phyloP scores from a whole-genome alignment of 2,329 filamentous ascomycete species.

The Hypoxylon sp. region DNA sequence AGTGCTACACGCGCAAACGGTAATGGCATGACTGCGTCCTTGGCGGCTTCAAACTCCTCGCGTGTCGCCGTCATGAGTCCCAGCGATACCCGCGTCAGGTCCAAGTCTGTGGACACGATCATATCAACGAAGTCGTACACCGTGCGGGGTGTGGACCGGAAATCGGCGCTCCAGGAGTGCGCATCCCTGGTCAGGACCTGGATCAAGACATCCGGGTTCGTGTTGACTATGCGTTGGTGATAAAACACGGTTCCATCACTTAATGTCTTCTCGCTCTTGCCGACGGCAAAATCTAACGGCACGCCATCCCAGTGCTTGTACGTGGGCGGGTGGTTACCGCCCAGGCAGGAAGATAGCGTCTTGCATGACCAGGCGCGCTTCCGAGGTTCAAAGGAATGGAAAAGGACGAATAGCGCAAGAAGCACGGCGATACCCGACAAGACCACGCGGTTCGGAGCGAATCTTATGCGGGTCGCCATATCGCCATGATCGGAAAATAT shows the following conservation, averaged over 20 bases:
- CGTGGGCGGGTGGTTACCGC: slow-evolving; percentile 41
- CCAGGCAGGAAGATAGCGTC: slow-evolving; percentile 48
- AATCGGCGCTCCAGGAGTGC: slow-evolving; percentile 51
- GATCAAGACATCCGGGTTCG: slow-evolving; percentile 48
- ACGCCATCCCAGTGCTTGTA: slow-evolving; percentile 49
- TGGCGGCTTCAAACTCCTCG: slow-evolving; percentile 48
- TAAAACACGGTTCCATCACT: slow-evolving; percentile 49
- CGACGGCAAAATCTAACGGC: slow-evolving; percentile 39
- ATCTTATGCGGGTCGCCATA: slow-evolving; percentile 34
- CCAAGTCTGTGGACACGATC: slow-evolving; percentile 49
- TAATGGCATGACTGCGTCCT: slow-evolving; percentile 43
- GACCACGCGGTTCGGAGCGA: slow-evolving; percentile 37
- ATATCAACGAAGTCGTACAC: slow-evolving; percentile 53
- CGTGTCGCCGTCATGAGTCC: slow-evolving; percentile 51
- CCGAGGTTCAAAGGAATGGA: slow-evolving; percentile 50
- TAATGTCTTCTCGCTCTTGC: slow-evolving; percentile 45
- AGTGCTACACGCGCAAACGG: slow-evolving; percentile 51
- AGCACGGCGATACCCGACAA: slow-evolving; percentile 36
- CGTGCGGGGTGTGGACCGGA: slow-evolving; percentile 50
- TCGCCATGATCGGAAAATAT: slow-evolving; percentile 34
- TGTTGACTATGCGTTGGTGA: slow-evolving; percentile 46
- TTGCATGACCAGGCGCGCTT: slow-evolving; percentile 52
- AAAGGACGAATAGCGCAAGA: slow-evolving; percentile 46
- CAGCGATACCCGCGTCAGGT: slow-evolving; percentile 48
- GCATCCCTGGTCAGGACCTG: slow-evolving; percentile 50